Conservation (phyloP, 768 basidiomycete genomes). For the Psilocybe azurescens region DNA sequence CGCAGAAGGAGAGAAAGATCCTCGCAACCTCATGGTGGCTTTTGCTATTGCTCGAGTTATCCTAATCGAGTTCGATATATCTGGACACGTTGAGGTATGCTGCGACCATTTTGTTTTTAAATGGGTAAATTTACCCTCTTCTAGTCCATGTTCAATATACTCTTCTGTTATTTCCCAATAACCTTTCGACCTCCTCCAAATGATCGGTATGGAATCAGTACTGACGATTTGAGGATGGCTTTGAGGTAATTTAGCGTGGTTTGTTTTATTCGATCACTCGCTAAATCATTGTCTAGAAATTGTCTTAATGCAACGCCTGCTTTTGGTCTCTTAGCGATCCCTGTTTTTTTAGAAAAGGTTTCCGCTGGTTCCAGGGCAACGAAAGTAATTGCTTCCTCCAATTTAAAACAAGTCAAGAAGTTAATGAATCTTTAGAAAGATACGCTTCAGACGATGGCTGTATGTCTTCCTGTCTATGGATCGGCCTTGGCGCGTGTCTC, state of each 20-base stretch:
- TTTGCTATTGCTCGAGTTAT: constrained; percentile 90
- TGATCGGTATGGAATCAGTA: constrained; percentile 91
- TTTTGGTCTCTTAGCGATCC: constrained; percentile 85
- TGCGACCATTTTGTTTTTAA: background rate
- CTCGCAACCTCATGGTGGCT: constrained; percentile 87
- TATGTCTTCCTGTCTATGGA: constrained; percentile 89
- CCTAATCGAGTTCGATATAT: constrained; percentile 86
- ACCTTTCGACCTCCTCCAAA: constrained; percentile 93
- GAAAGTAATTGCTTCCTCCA: constrained; percentile 61
- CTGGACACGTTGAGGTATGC: constrained; percentile 76
- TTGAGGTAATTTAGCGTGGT: constrained; percentile 56
- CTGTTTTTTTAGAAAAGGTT: constrained; percentile 92
- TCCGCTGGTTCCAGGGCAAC: constrained; percentile 78
- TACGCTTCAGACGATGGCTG: constrained; percentile 76
- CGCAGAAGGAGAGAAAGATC: constrained; percentile 98
- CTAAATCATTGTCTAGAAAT: constrained; percentile 39
- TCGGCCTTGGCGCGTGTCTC: constrained; percentile 58
- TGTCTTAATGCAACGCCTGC: constrained; percentile 81
- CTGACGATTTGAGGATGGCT: constrained; percentile 80
- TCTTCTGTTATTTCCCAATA: constrained; percentile 98
- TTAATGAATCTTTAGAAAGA: constrained; percentile 64
- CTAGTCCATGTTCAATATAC: constrained; percentile 91
- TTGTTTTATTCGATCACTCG: background rate
- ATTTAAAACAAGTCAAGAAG: background rate
- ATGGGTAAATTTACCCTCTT: constrained; percentile 1